phyloP scores from a whole-genome alignment of 768 basidiomycete species.

The Cystobasidium tubakii region DNA sequence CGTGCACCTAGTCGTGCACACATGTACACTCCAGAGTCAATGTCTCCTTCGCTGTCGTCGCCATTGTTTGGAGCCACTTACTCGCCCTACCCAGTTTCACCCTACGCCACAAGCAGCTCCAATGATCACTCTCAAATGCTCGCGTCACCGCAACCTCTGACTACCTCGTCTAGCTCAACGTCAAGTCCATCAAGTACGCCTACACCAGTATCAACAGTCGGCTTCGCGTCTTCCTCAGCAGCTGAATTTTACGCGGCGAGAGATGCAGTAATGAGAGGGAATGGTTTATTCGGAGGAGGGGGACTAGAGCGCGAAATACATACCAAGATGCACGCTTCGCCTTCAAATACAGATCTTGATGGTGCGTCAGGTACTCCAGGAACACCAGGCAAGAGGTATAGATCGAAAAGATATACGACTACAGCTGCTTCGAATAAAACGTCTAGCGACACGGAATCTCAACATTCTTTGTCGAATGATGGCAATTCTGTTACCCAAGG shows the following conservation, averaged over 20 bases:
- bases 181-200: background rate
- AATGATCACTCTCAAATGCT: background rate
- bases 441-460: background rate
- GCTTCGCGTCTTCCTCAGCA: constrained; percentile 15
- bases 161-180: constrained; percentile 14
- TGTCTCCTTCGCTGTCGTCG: background rate
- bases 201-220: constrained; percentile 14
- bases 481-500: background rate
- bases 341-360: background rate
- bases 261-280: constrained; percentile 33
- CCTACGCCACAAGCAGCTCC: background rate
- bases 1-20: background rate
- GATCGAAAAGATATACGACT: background rate
- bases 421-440: background rate
- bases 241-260: constrained; percentile 31
- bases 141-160: background rate
- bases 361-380: background rate
- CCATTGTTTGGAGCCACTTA: background rate
- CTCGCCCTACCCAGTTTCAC: background rate
- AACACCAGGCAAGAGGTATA: background rate
- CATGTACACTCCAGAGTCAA: background rate
- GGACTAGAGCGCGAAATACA: constrained; percentile 30
- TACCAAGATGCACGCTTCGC: background rate
- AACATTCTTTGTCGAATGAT: background rate
- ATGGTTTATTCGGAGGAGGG: constrained; percentile 20